Evolutionary conservation across 139 green algal species (phyloP), one percentile per base, ranked within the genome.

Genomic region (Chlamydomonas urium): DNA sequence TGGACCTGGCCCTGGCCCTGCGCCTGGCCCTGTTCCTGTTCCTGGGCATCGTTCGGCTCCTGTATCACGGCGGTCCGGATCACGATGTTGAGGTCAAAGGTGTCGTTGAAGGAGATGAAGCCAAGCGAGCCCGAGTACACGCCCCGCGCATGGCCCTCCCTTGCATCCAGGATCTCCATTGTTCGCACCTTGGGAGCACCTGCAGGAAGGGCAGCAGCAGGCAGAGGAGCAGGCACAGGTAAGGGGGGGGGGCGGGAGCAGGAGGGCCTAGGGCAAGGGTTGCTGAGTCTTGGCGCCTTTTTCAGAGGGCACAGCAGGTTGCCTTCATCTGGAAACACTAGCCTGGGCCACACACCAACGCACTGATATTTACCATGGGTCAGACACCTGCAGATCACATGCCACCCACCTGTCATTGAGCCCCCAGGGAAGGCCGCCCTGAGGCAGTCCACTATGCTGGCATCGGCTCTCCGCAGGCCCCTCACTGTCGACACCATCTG

Each of bases 71-170:
- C 94, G 3, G 90, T 97, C 45, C 95, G 83, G 72, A 99, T 99
- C 26, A 99, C 92, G 53, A 99, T 96, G 86, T 99, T 99, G 8
- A 99, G 80, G 79, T 99, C 95, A 70, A 98, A 98, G 17, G 91
- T 88, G 72, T 87, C 85, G 77, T 93, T 94, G 26, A 95, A 48
- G 1, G 77, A 87, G 31, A 99, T 85, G 79, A 87, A 99, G 34
- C 95, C 95, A 19, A 99, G 71, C 57, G 74, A 78, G 19, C 95
- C 95, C 17, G 89, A 95, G 86, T 99, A 99, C 19, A 96, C 78
- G 2, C 93, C 94, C 0, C 95, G 72, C 0, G 95, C 66, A 1
- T 66, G 72, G 24, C 71, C 75, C 85, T 99, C 95, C 28, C 98
- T 71, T 26, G 65, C n/a, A 75, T 98, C 93, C 19, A 98, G 82